Evolutionary conservation across 108 stramenopile species (phyloP).

Genomic region (Skeletonema menzelii): DNA sequence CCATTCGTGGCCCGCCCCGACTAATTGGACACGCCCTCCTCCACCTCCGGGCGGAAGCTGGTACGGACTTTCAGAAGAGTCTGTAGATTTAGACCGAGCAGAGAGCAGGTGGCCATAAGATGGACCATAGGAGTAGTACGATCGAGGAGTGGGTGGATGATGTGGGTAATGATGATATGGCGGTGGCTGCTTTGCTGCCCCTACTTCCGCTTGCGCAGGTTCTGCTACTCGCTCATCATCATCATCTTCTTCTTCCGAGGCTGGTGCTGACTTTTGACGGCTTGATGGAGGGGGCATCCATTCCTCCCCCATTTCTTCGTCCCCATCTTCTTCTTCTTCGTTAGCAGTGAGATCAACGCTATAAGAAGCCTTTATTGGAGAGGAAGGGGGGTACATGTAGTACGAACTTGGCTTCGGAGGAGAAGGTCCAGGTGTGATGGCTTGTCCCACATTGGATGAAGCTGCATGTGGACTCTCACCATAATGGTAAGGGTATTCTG

Average conservation of each 20-base stretch:
- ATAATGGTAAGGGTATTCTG: background rate
- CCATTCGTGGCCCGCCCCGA: background rate
- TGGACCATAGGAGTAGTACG: background rate
- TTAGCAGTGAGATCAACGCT: background rate
- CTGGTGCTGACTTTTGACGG: background rate
- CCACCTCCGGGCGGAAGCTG: background rate
- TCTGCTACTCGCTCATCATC: background rate
- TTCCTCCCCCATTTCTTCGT: slow-evolving; percentile 5
- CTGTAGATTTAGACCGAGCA: background rate
- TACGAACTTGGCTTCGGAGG: background rate
- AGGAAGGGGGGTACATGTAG: background rate
- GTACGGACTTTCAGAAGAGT: background rate
- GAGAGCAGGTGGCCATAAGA: background rate
- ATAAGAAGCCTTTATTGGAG: background rate
- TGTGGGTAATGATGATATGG: background rate
- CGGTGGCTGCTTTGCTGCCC: background rate
- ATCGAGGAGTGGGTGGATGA: slow-evolving; percentile 2
- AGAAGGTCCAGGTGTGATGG: slow-evolving; percentile 1
- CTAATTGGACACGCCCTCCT: slow-evolving; percentile 1
- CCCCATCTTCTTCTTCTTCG: background rate
- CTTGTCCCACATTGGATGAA: background rate
- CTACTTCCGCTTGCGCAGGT: background rate
- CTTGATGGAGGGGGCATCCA: background rate
- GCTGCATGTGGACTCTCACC: background rate
- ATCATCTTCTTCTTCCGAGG: background rate